Base-by-base conservation (phyloP, 129 eudicot genomes). In the Escallonia rubra region DNA sequence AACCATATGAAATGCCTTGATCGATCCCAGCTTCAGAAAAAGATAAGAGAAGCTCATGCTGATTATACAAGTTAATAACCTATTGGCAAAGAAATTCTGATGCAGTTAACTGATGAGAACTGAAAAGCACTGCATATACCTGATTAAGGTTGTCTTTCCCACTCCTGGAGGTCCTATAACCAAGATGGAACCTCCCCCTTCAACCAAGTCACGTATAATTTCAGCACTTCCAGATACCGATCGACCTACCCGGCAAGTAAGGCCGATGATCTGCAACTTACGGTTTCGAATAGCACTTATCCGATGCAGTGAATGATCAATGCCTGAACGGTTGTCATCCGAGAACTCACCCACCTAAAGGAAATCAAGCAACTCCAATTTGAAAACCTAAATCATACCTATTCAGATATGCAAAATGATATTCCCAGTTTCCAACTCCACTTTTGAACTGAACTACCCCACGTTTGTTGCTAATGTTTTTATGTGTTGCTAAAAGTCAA, bases 161-260 rank as follows among this genome's bases (percentile, higher is more conserved):
- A 93, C 98, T 75, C 98, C 98, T 7, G 98, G 98, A 51, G 98
- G 98, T 60, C 98, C 98, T 43, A 93, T 89, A 76, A 93, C 96
- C 82, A 93, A 84, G 64, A 93, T 89, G 12, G 98, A 93, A 68
- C 96, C 96, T 43, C 90, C 90, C 13, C 92, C 83, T 81, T 93
- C 96, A 64, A 93, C 67, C 80, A 93, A 81, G 79, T 93, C 98
- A 34, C 92, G 86, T 64, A 93, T 81, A 63, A 93, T 82, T 80
- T 93, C 98, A 42, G 98, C 96, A 84, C 98, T 93, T 43, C 98
- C 98, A 34, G 95, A 89, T 40, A 93, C 74, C 58, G 98, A 95
- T 71, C 98, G 88, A 56, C 98, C 98, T 48, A 93, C 96, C 15
- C 98, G 87, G 71, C 98, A 93, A 8, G 98, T 93, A 44, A 93